Evolutionary conservation across 2,329 filamentous ascomycete species (phyloP), one percentile per base, ranked within the genome.

Genomic region (Didymella segeticola): DNA sequence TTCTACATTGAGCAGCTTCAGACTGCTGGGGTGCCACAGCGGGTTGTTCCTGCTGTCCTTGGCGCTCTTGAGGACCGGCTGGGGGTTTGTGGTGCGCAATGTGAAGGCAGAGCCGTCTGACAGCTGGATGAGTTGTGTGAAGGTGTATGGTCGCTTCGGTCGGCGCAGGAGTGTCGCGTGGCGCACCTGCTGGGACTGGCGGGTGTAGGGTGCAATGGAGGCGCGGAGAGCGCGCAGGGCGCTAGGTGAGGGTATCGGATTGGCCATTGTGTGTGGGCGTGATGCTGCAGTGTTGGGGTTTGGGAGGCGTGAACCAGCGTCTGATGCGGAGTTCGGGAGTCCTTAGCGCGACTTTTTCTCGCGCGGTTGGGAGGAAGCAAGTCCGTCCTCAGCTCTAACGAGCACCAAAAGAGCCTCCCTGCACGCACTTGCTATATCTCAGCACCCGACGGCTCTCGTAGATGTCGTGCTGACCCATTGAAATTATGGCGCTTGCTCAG

Each of bases 91-190:
- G 20, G 90, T 93, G 72, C 89, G 89, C 69, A 87, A 83, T 42
- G 89, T 87, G 78, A 86, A 98, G 56, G 93, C 89, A 69, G 86
- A 90, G 66, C 95, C 95, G 80, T 99, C 95, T 33, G 89, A 91
- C 61, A 98, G 88, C 47, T 92, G 93, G 63, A 99, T 83, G 56
- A 99, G 85, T 78, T 99, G 95, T n/a, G 93, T 97, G 82, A 97
- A 98, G 64, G 89, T 91, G 82, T 97, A 98, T 34, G 95, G 93
- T 5, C 93, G 86, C 70, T 92, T 89, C n/a, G 92, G 92, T 14
- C 95, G 91, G 58, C 84, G 84, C 71, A 98, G 85, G 60, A 96
- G 89, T 20, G 90, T 92, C 46, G 95, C 95, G 73, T 91, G 86
- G 56, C 92, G 88, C 72, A 86, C 81, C 79, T 93, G 89, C 43